Evolutionary conservation across 2,329 filamentous ascomycete species (phyloP).

Genomic region (Hypoxylon sp.): DNA sequence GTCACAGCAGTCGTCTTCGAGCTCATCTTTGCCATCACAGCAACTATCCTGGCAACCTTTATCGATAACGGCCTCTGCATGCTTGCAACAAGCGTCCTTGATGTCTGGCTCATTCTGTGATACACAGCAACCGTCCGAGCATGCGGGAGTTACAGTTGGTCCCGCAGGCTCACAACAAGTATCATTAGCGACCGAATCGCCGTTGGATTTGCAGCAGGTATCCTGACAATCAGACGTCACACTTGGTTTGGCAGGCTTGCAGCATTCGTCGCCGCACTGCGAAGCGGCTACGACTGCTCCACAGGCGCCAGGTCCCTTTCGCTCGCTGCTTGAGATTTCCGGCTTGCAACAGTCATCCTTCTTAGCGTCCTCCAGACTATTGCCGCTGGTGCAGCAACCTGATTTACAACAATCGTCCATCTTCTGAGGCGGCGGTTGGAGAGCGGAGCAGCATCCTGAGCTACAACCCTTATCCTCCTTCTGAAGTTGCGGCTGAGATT

Average conservation of each 20-base stretch:
- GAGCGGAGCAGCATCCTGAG: constrained; percentile 19
- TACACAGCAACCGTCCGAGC: constrained; percentile 18
- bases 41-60: constrained; percentile 33
- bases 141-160: background rate
- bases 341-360: constrained; percentile 22
- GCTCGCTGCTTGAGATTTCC: background rate
- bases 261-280: constrained; percentile 29
- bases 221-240: constrained; percentile 17
- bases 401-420: constrained; percentile 21
- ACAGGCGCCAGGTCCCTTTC: background rate
- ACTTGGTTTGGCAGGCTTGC: constrained; percentile 17
- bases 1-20: constrained; percentile 3
- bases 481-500: background rate
- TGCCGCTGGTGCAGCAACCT: constrained; percentile 20
- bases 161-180: constrained; percentile 17
- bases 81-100: constrained; percentile 27
- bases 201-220: constrained; percentile 27
- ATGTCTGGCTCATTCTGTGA: constrained; percentile 8
- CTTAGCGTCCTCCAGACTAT: background rate
- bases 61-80: constrained; percentile 8
- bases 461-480: background rate
- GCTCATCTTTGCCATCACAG: constrained; percentile 26
- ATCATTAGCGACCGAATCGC: constrained; percentile 3
- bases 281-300: background rate
- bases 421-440: constrained; percentile 9